Evolutionary conservation across 148 eudicot genomes (phyloP).

Genomic region (Arbutus unedo): DNA sequence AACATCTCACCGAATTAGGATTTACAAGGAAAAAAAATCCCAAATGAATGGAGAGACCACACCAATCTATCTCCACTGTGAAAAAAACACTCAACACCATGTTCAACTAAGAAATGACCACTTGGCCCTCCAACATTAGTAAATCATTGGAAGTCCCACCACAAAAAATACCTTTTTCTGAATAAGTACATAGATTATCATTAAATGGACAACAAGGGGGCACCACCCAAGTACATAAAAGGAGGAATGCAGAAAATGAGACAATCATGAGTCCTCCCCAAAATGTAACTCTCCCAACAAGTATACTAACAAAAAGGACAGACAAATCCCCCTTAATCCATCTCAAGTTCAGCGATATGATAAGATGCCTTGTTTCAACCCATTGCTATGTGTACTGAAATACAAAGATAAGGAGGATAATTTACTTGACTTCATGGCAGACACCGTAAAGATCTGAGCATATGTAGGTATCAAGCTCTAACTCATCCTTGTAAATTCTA

Average conservation of each 20-base stretch:
- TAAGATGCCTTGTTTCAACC: neutral
- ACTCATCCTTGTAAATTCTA: constrained; percentile 74
- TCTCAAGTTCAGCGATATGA: neutral
- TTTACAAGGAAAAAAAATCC: neutral
- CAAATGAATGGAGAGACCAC: neutral
- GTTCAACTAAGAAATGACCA: neutral
- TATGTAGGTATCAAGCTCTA: constrained; percentile 81
- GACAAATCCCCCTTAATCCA: neutral
- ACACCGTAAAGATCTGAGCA: constrained; percentile 72
- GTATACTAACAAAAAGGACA: neutral
- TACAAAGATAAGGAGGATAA: constrained; percentile 6
- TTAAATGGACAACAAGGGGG: too few species aligned
- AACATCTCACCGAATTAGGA: neutral
- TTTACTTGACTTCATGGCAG: constrained; percentile 62
- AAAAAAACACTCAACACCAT: neutral
- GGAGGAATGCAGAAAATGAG: neutral
- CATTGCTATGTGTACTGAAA: neutral
- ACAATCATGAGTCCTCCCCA: neutral
- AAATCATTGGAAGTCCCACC: neutral
- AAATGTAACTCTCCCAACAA: neutral
- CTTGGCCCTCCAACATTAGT: neutral
- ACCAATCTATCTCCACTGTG: neutral
- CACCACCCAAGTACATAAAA: neutral
- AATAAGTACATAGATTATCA: neutral
- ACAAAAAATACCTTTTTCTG: neutral